Evolutionary conservation across 495 filamentous ascomycete species (phyloP), one percentile per base, ranked within the genome.

Genomic region (Choiromyces venosus): DNA sequence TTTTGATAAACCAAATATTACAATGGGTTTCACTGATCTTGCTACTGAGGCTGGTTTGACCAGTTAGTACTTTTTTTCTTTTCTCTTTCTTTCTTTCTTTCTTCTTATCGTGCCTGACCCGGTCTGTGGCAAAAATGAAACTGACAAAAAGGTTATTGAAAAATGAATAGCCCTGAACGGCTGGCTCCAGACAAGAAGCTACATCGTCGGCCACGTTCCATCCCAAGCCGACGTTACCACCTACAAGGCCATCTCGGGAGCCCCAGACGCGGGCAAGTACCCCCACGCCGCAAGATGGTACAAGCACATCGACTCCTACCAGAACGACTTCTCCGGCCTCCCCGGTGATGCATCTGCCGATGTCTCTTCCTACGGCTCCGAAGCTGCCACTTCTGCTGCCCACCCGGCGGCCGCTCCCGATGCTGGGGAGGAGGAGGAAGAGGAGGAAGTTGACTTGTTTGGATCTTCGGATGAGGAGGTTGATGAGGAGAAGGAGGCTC

Each of bases 21-120:
- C 82, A 80, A 99, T 99, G 95, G 95, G 95, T 85, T 97, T 98
- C 89, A 90, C 91, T 78, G 94, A 99, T 86, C 89, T 99, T 78
- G 84, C 91, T 83, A 89, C 91, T 82, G 94, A 95, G 80, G 87
- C 92, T 86, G 94, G 95, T 82, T 87, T 95, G 72, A 87, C 91
- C 82, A 83, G 93, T 97, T 89, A 82, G 92, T 84, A 72, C 52
- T 69, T 72, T 74, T 74, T 76, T 74, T 79, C 65, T 84, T 73
- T 61, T 69, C 72, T 74, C 75, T 76, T 74, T 79, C 65, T 37
- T 18, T 29, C 6, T 12, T 64, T 7, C 29, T 46, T 19, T 36
- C 29, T 66, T 21, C 10, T 46, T 35, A 10, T 38, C 37, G 33
- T 18, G 67, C 66, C 76, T 79, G 25, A 82, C 70, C 56, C 14